Evolutionary conservation across 768 basidiomycete species (phyloP).

Genomic region (Strobilomyces echinocephalus): DNA sequence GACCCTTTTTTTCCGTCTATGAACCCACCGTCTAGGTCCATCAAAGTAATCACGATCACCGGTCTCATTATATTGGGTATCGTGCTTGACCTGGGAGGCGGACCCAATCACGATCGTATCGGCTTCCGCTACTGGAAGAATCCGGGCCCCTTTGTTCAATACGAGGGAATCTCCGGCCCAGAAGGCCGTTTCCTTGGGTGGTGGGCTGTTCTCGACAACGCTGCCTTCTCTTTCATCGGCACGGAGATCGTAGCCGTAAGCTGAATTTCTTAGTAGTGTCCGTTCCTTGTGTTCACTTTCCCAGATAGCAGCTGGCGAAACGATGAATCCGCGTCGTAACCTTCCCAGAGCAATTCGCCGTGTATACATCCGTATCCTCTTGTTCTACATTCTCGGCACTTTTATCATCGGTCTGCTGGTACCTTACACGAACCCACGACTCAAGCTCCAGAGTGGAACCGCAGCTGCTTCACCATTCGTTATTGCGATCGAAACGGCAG

Average conservation of each 20-base stretch:
- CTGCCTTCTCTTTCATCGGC: conserved; percentile 90
- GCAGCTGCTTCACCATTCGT: conserved; percentile 84
- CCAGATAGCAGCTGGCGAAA: conserved; percentile 84
- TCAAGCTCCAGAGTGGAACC: conserved; percentile 50
- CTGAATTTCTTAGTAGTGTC: conserved; percentile 1
- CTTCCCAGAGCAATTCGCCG: conserved; percentile 54
- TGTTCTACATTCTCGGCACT: conserved; percentile 71
- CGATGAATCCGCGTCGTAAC: conserved; percentile 77
- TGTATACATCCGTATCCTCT: conserved; percentile 72
- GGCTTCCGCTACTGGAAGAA: conserved; percentile 70
- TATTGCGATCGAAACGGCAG: conserved; percentile 79
- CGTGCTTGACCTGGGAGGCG: conserved; percentile 84
- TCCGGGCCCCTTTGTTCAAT: conserved; percentile 87
- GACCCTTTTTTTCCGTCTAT: not conserved
- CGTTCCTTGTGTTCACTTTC: conserved; percentile 2
- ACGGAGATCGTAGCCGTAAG: conserved; percentile 89
- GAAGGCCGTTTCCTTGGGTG: conserved; percentile 75
- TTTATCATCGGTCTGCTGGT: conserved; percentile 80
- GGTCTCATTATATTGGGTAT: conserved; percentile 68
- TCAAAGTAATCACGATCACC: conserved; percentile 84
- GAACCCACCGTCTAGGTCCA: conserved; percentile 41
- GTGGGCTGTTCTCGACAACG: conserved; percentile 73
- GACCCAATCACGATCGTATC: conserved; percentile 70
- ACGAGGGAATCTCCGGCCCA: conserved; percentile 52
- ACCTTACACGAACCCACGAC: conserved; percentile 56